These are phyloP conservation scores for Oxalis stricta DNA, from an alignment of 441 rosid genomes.

Conservation along the genomic window DNA sequence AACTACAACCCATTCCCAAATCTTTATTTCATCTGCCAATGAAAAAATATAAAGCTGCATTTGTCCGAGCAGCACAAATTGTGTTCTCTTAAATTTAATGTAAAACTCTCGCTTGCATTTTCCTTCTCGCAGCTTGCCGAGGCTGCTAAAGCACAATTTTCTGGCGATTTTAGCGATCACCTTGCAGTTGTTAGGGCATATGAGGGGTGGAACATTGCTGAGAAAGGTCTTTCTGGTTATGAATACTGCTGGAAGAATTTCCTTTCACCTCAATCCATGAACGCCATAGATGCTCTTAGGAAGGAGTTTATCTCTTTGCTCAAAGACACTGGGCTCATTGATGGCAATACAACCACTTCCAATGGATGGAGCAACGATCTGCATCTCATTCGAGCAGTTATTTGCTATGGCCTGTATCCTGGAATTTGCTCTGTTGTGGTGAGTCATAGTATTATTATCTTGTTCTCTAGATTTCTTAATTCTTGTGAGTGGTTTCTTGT, in stretches of 20 bases:
- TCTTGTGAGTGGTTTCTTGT: constrained; percentile 1
- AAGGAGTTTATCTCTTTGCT: constrained; percentile 71
- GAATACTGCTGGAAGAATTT: constrained; percentile 91
- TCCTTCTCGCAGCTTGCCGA: constrained; percentile 57
- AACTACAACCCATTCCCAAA: too few relatives aligned
- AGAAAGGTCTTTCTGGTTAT: constrained; percentile 43
- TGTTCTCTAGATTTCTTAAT: neutral
- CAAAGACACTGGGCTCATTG: constrained; percentile 52
- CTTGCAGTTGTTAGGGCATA: constrained; percentile 77
- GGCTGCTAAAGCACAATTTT: constrained; percentile 73
- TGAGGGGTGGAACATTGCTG: constrained; percentile 80
- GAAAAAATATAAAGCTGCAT: too few relatives aligned
- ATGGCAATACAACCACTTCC: constrained; percentile 36
- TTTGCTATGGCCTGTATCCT: constrained; percentile 78
- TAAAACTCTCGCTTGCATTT: neutral
- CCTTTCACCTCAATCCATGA: constrained; percentile 73
- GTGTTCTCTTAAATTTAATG: too few relatives aligned
- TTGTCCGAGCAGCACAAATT: too few relatives aligned
- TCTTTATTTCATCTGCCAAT: too few relatives aligned
- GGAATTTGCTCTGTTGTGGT: constrained; percentile 82
- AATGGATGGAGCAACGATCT: constrained; percentile 44
- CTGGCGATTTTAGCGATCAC: constrained; percentile 70
- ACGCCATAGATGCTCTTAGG: constrained; percentile 78
- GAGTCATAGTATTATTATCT: constrained; percentile 17
- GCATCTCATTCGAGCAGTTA: constrained; percentile 58